Conservation (phyloP, 2,329 filamentous ascomycete genomes). For the Monilinia fructicola region DNA sequence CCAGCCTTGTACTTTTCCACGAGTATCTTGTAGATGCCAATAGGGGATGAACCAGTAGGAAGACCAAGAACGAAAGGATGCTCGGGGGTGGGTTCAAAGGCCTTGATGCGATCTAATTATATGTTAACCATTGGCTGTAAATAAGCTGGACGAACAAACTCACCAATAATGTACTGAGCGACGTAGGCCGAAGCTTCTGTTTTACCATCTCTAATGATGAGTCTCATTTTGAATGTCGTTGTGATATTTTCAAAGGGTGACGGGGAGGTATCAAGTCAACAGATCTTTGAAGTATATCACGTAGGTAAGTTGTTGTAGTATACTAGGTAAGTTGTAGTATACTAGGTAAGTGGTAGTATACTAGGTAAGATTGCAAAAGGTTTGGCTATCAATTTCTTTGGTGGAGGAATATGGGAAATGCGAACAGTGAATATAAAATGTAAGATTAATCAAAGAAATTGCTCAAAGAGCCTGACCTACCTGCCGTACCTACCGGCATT, state of each 20-base stretch:
- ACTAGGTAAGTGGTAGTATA: too few species aligned
- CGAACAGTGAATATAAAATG: slow-evolving; percentile 15
- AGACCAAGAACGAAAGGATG: slow-evolving; percentile 81
- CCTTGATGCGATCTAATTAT: slow-evolving; percentile 67
- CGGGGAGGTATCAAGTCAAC: background rate
- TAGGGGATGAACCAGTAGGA: slow-evolving; percentile 79
- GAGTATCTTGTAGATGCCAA: slow-evolving; percentile 73
- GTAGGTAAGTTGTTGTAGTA: background rate
- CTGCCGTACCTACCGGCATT: background rate
- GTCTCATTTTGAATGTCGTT: slow-evolving; percentile 58
- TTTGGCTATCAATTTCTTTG: background rate
- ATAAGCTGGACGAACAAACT: slow-evolving; percentile 30
- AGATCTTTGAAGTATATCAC: background rate
- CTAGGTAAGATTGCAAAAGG: background rate
- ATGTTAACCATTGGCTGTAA: slow-evolving; percentile 1
- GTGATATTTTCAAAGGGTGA: background rate
- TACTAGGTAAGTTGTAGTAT: background rate
- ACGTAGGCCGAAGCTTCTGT: slow-evolving; percentile 70
- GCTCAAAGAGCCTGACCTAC: slow-evolving; percentile 18
- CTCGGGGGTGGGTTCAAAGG: slow-evolving; percentile 68
- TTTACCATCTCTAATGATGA: slow-evolving; percentile 77
- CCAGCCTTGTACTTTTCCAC: slow-evolving; percentile 70
- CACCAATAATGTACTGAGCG: slow-evolving; percentile 76
- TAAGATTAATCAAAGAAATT: slow-evolving; percentile 24
- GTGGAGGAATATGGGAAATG: background rate